phyloP scores from a whole-genome alignment of 2,329 filamentous ascomycete species.

The Stylonectria norvegica region DNA sequence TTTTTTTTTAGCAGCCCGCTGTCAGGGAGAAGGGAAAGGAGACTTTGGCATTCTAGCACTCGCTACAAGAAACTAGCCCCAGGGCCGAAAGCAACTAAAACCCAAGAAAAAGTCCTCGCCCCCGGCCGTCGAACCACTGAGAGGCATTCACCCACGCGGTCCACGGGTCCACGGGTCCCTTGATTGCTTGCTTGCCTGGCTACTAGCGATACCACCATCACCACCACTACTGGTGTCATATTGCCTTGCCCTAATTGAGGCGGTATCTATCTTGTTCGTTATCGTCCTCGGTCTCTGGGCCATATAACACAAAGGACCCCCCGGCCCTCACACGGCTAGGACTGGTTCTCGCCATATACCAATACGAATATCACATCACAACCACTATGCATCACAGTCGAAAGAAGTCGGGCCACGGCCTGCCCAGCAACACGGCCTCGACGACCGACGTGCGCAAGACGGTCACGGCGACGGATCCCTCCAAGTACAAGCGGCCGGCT shows the following conservation, averaged over 20 bases:
- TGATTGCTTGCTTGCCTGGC: too few species aligned
- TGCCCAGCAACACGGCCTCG: slow-evolving; percentile 50
- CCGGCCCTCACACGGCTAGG: too few species aligned
- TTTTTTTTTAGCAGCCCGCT: slow-evolving; percentile 5
- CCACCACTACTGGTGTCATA: slow-evolving; percentile 21
- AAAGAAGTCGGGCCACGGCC: slow-evolving; percentile 54
- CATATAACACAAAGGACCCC: too few species aligned
- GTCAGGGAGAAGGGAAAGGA: not conserved
- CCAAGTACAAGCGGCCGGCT: slow-evolving; percentile 47
- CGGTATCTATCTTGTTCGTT: too few species aligned
- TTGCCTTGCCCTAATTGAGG: slow-evolving; percentile 13
- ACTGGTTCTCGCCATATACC: too few species aligned
- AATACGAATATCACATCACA: too few species aligned
- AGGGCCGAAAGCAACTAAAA: too few species aligned
- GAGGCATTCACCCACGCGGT: slow-evolving; percentile 14
- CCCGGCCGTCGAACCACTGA: slow-evolving; percentile 28
- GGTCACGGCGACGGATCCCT: slow-evolving; percentile 42
- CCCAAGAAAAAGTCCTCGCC: too few species aligned
- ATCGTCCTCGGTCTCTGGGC: too few species aligned
- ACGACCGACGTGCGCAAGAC: slow-evolving; percentile 54
- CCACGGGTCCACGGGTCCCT: too few species aligned
- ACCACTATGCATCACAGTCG: slow-evolving; percentile 53
- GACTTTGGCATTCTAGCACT: slow-evolving; percentile 17
- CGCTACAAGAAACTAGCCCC: too few species aligned
- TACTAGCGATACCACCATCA: too few species aligned